phyloP scores from a whole-genome alignment of 2,329 filamentous ascomycete genomes.

The Dothistroma septosporum region DNA sequence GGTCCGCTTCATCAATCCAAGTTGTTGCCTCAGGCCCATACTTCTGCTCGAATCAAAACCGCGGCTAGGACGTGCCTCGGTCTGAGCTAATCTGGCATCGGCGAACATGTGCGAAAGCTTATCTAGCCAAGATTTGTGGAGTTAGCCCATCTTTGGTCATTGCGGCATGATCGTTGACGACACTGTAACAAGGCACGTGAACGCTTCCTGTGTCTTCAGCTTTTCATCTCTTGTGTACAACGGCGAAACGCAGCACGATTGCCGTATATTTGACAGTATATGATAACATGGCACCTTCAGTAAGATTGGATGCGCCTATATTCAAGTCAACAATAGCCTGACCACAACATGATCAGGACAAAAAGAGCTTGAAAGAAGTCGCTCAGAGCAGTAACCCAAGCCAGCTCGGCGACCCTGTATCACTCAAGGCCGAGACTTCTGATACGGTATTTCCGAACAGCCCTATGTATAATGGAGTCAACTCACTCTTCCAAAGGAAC shows the following conservation, averaged over 20 bases:
- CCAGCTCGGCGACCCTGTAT: slow-evolving; percentile 36
- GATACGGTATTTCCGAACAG: slow-evolving; percentile 18
- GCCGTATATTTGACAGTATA: neutral
- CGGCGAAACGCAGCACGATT: neutral
- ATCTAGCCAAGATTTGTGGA: slow-evolving; percentile 14
- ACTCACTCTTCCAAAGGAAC: slow-evolving; percentile 6
- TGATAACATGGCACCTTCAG: slow-evolving; percentile 12
- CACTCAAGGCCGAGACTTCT: slow-evolving; percentile 35
- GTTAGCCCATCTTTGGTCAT: slow-evolving; percentile 1
- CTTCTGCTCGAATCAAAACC: neutral
- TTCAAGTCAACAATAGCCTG: neutral
- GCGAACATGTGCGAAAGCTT: slow-evolving; percentile 1
- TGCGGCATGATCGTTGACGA: slow-evolving; percentile 19
- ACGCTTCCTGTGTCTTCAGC: neutral
- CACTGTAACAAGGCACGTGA: slow-evolving; percentile 13
- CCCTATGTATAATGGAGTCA: neutral
- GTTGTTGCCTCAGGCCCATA: neutral
- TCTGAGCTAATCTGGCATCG: neutral
- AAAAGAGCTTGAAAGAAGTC: slow-evolving; percentile 25
- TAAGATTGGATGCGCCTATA: neutral
- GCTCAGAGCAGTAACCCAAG: slow-evolving; percentile 27
- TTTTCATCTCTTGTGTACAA: neutral
- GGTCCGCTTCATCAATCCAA: neutral
- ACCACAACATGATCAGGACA: neutral
- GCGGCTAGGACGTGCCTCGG: neutral